Evolutionary conservation across 495 filamentous ascomycete species (phyloP).

Genomic region (Penicillium herquei): DNA sequence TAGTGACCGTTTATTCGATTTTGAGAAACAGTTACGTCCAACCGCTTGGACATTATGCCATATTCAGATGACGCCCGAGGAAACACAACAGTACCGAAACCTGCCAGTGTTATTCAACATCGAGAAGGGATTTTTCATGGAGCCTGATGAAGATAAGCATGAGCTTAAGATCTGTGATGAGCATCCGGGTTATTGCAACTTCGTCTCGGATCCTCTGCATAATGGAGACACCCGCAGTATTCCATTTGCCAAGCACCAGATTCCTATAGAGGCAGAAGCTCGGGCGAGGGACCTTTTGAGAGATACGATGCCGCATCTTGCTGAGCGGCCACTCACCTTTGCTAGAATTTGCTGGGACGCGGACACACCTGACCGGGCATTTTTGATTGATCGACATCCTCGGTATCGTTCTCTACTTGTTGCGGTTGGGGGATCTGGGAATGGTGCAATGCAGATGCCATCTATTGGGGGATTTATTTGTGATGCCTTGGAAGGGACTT

Average conservation of each 20-base stretch:
- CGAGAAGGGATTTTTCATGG: slow-evolving; percentile 56
- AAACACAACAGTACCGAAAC: slow-evolving; percentile 39
- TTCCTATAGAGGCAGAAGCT: slow-evolving; percentile 44
- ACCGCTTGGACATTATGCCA: slow-evolving; percentile 55
- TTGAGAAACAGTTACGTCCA: slow-evolving; percentile 52
- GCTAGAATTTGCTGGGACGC: slow-evolving; percentile 56
- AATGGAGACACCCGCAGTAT: slow-evolving; percentile 29
- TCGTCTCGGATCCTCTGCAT: slow-evolving; percentile 18
- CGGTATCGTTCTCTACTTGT: slow-evolving; percentile 41
- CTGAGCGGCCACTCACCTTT: slow-evolving; percentile 44
- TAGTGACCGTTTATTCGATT: slow-evolving; percentile 46
- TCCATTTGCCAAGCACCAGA: slow-evolving; percentile 49
- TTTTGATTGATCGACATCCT: slow-evolving; percentile 46
- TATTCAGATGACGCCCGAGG: slow-evolving; percentile 46
- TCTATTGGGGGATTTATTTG: slow-evolving; percentile 47
- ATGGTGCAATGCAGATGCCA: slow-evolving; percentile 52
- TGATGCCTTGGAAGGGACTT: slow-evolving; percentile 43
- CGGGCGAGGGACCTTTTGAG: slow-evolving; percentile 41
- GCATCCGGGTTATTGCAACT: slow-evolving; percentile 55
- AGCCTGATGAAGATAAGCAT: slow-evolving; percentile 48
- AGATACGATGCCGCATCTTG: slow-evolving; percentile 52
- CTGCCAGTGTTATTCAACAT: slow-evolving; percentile 53
- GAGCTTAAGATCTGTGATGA: slow-evolving; percentile 58
- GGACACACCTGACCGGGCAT: slow-evolving; percentile 51
- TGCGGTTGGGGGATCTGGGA: slow-evolving; percentile 50